Evolutionary conservation across 2,329 filamentous ascomycete genomes (phyloP).

Genomic region (Trichoderma semiorbis): DNA sequence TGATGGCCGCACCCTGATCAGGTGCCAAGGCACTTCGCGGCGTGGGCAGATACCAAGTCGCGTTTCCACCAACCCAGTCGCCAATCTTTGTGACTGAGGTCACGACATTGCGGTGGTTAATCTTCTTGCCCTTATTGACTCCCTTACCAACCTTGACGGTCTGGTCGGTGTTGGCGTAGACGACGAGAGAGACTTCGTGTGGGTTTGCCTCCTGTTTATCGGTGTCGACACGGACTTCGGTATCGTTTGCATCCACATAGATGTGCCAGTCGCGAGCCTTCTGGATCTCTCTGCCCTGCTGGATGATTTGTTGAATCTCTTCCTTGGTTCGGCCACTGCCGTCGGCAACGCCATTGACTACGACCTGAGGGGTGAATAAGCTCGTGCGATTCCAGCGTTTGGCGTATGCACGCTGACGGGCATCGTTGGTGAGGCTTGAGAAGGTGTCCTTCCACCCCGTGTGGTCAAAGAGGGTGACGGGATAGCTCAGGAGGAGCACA

Average conservation of each 20-base stretch:
- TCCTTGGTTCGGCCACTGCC: constrained; percentile 7
- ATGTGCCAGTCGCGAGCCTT: constrained; percentile 10
- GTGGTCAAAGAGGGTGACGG: constrained; percentile 13
- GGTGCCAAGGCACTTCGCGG: background rate
- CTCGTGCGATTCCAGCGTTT: constrained; percentile 5
- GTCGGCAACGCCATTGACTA: background rate
- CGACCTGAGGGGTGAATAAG: background rate
- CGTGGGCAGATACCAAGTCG: background rate
- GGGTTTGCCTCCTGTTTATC: constrained; percentile 1
- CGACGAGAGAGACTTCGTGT: background rate
- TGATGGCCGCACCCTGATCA: constrained; percentile 4
- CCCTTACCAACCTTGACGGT: constrained; percentile 4
- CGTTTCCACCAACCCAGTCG: constrained; percentile 1
- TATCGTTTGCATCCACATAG: constrained; percentile 5
- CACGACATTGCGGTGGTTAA: constrained; percentile 9
- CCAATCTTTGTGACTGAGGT: constrained; percentile 9
- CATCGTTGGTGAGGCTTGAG: constrained; percentile 4
- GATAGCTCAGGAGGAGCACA: constrained; percentile 6
- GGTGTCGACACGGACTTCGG: constrained; percentile 4
- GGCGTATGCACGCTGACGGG: constrained; percentile 5
- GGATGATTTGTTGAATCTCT: constrained; percentile 2
- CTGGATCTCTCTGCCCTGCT: background rate
- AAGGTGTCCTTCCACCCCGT: constrained; percentile 13
- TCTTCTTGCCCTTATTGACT: constrained; percentile 14
- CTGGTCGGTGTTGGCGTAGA: background rate